These are phyloP conservation scores for Fusarium nodosum DNA, from an alignment of 2,329 filamentous ascomycete species.

Conservation along the genomic window DNA sequence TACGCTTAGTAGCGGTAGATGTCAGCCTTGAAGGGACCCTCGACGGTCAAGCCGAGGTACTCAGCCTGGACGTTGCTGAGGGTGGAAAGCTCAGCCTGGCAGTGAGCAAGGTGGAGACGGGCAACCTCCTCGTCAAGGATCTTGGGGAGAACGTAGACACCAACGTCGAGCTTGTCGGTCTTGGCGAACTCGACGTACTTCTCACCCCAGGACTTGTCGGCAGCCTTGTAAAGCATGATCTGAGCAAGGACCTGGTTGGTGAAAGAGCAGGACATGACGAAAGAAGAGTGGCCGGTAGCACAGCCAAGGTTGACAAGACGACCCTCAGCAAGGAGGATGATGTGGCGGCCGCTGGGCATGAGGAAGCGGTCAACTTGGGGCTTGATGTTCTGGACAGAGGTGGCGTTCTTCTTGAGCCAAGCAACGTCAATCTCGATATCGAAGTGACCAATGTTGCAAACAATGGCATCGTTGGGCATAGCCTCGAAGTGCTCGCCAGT, in stretches of 20 bases:
- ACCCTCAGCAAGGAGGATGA: constrained; percentile 98
- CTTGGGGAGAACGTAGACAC: constrained; percentile 97
- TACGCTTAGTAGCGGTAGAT: constrained; percentile 62
- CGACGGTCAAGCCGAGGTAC: constrained; percentile 87
- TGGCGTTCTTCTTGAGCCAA: constrained; percentile 98
- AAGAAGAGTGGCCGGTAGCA: constrained; percentile 98
- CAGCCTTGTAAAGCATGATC: constrained; percentile 97
- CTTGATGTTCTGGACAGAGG: constrained; percentile 98
- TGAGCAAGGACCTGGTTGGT: constrained; percentile 99
- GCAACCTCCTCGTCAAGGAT: constrained; percentile 99
- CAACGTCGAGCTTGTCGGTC: constrained; percentile 87
- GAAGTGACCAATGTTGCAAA: constrained; percentile 99
- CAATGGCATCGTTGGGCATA: constrained; percentile 98
- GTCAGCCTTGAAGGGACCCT: constrained; percentile 97
- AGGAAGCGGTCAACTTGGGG: constrained; percentile 98
- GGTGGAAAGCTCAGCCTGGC: constrained; percentile 92
- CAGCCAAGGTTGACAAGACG: constrained; percentile 99
- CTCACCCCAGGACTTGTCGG: constrained; percentile 86
- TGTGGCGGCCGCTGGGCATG: constrained; percentile 93
- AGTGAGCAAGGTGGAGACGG: constrained; percentile 90
- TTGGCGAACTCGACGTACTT: constrained; percentile 98
- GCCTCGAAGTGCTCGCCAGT: constrained; percentile 90
- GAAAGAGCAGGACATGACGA: constrained; percentile 99
- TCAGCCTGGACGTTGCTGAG: constrained; percentile 90
- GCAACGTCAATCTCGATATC: constrained; percentile 99